Evolutionary conservation across 164 flowering plant species (phyloP).

Genomic region (Stephania japonica): DNA sequence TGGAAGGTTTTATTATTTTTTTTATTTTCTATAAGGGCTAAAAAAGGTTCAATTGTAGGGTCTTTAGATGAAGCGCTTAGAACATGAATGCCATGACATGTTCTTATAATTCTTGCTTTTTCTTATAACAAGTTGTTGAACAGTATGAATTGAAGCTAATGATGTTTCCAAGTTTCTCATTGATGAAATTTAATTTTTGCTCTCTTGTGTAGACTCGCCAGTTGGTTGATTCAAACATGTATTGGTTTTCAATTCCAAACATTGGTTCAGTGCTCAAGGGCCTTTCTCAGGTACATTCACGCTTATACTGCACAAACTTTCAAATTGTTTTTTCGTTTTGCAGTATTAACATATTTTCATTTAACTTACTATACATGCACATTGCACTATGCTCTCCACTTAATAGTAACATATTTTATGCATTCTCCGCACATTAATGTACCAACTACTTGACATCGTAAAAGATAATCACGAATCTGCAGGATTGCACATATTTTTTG

Average conservation of each 20-base stretch:
- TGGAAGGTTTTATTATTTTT: not conserved
- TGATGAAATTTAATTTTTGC: not conserved
- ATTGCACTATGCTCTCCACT: not conserved
- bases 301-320: not conserved
- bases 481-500: too few relatives aligned
- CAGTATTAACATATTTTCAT: too few relatives aligned
- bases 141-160: not conserved
- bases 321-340: too few relatives aligned
- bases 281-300: conserved; percentile 63
- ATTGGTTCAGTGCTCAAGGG: conserved; percentile 83
- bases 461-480: too few relatives aligned
- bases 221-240: conserved; percentile 73
- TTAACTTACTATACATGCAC: not conserved
- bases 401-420: too few relatives aligned
- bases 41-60: not conserved
- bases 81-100: not conserved
- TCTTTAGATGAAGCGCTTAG: not conserved
- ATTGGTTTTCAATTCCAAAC: conserved; percentile 95
- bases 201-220: conserved; percentile 65
- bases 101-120: not conserved
- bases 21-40: too few relatives aligned
- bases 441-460: too few relatives aligned
- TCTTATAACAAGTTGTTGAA: not conserved
- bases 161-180: not conserved
- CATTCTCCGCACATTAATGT: too few relatives aligned